These are phyloP conservation scores for Filobasidium floriforme DNA, from an alignment of 768 basidiomycete species.

Conservation along the genomic window DNA sequence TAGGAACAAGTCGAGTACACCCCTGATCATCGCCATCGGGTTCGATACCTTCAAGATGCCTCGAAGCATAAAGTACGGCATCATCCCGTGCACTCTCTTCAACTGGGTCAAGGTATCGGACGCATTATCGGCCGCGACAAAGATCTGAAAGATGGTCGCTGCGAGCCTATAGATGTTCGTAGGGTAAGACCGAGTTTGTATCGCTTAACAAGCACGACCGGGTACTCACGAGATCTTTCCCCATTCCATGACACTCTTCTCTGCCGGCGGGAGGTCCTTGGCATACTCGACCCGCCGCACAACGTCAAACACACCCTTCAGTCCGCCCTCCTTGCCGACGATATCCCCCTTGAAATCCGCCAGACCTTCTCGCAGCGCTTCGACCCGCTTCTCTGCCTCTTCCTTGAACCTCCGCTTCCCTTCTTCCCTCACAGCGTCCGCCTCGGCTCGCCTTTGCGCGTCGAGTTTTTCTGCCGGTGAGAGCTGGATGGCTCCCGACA, in stretches of 20 bases:
- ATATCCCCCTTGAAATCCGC: conserved; percentile 86
- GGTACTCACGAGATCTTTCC: conserved; percentile 79
- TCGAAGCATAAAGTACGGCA: conserved; percentile 97
- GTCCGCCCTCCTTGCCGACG: conserved; percentile 59
- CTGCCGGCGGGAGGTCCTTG: conserved; percentile 69
- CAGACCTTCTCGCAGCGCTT: conserved; percentile 72
- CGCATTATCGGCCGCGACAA: conserved; percentile 83
- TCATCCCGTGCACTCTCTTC: conserved; percentile 87
- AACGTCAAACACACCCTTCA: conserved; percentile 77
- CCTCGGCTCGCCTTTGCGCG: conserved; percentile 70
- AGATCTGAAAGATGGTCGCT: conserved; percentile 91
- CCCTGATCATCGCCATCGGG: conserved; percentile 91
- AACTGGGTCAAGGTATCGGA: conserved; percentile 79
- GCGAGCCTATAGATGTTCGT: conserved; percentile 58
- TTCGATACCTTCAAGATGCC: conserved; percentile 85
- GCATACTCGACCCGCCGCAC: conserved; percentile 74
- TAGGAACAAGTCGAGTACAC: conserved; percentile 86
- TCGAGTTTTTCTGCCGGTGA: conserved; percentile 70
- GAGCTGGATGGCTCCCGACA: conserved; percentile 65
- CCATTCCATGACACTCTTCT: conserved; percentile 89
- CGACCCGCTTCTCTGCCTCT: conserved; percentile 80
- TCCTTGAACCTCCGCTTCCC: conserved; percentile 73
- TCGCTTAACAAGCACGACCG: neutral
- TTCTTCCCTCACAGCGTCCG: conserved; percentile 77
- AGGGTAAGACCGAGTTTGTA: neutral